Percentiles rank a stretch among this genome's conserved stretches.
Conservation (phyloP, 2,329 filamentous ascomycete genomes). For the Didymella keratinophila region DNA sequence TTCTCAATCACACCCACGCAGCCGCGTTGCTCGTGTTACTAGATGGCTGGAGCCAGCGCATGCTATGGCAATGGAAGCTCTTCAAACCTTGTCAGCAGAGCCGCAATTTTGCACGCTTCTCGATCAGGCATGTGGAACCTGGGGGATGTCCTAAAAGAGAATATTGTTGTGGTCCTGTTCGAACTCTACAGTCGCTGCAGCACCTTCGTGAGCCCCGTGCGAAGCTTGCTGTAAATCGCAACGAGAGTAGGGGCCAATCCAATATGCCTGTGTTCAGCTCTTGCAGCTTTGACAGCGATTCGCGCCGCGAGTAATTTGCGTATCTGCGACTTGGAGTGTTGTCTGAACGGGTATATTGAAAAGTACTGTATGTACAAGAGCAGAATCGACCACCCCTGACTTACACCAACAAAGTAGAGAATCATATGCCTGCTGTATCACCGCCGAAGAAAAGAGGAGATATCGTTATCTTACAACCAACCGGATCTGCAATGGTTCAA, state of each 20-base stretch:
- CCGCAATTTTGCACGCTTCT: neutral
- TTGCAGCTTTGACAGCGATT: neutral
- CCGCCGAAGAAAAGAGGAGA: constrained; percentile 12
- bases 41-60: constrained; percentile 14
- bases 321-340: neutral
- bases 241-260: neutral
- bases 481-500: neutral
- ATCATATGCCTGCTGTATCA: constrained; percentile 24
- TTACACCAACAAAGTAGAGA: constrained; percentile 22
- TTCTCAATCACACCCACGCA: constrained; percentile 9
- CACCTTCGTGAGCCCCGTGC: neutral
- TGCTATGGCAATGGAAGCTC: neutral
- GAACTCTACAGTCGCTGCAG: neutral
- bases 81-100: constrained; percentile 1
- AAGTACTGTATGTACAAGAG: constrained; percentile 17
- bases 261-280: neutral
- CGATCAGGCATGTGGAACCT: constrained; percentile 1
- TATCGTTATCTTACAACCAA: constrained; percentile 3
- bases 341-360: constrained; percentile 21
- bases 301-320: neutral
- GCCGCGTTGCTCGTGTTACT: neutral
- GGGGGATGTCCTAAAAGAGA: neutral
- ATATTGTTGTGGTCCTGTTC: neutral
- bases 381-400: constrained; percentile 4
- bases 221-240: neutral